These are phyloP conservation scores for Lactifluus pinguis DNA, from an alignment of 768 basidiomycete genomes.

Conservation along the genomic window DNA sequence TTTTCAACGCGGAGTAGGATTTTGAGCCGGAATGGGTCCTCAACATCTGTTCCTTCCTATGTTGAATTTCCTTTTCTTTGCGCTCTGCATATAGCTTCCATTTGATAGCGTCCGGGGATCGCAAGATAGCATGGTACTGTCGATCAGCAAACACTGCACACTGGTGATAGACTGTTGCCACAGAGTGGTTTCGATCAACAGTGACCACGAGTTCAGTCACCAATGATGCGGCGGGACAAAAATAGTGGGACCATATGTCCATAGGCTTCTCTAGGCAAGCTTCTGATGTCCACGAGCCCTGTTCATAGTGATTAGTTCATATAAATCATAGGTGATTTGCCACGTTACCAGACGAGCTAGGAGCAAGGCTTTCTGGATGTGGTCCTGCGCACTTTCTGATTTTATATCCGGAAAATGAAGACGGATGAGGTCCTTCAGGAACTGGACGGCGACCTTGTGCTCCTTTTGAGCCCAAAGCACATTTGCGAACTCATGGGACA, in stretches of 20 bases:
- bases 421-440: slow-evolving; percentile 40
- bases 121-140: slow-evolving; percentile 65
- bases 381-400: slow-evolving; percentile 4
- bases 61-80: slow-evolving; percentile 60
- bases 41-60: slow-evolving; percentile 33
- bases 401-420: slow-evolving; percentile 13
- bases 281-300: slow-evolving; percentile 90
- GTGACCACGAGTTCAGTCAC: slow-evolving; percentile 19
- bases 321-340: background rate
- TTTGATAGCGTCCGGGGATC: slow-evolving; percentile 61
- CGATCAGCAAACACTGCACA: slow-evolving; percentile 86
- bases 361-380: slow-evolving; percentile 32
- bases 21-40: slow-evolving; percentile 20
- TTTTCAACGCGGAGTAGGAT: slow-evolving; percentile 26
- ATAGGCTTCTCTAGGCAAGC: slow-evolving; percentile 75
- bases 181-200: slow-evolving; percentile 8
- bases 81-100: slow-evolving; percentile 66
- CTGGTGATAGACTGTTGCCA: slow-evolving; percentile 60
- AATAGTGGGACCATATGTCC: slow-evolving; percentile 62
- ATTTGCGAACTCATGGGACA: slow-evolving; percentile 76
- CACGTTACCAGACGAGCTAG: slow-evolving; percentile 57
- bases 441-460: slow-evolving; percentile 72
- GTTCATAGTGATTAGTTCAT: background rate
- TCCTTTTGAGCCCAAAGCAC: slow-evolving; percentile 88
- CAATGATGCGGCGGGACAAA: slow-evolving; percentile 47